These are phyloP conservation scores for Erucastrum elatum DNA, from an alignment of 345 rosid species.

Conservation along the genomic window DNA sequence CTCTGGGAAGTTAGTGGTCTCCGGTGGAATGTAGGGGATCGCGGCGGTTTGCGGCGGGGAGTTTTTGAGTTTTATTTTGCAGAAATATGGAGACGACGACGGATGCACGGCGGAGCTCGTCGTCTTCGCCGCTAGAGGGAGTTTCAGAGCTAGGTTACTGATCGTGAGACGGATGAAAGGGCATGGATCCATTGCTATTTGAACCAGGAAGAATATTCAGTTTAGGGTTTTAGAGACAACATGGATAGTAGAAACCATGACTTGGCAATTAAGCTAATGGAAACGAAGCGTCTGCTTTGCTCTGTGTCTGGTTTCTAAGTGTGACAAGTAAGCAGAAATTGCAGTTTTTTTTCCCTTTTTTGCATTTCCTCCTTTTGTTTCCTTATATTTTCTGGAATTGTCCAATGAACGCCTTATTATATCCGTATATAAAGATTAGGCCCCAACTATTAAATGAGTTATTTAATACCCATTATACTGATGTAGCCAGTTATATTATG, in stretches of 20 bases:
- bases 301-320: constrained; percentile 24
- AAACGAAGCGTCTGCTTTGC: constrained; percentile 25
- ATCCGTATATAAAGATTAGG: background rate
- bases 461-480: background rate
- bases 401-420: background rate
- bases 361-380: constrained; percentile 28
- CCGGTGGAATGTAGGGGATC: constrained; percentile 64
- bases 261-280: constrained; percentile 3
- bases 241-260: background rate
- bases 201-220: background rate
- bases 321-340: constrained; percentile 16
- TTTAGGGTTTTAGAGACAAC: constrained; percentile 8
- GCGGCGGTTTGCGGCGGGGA: constrained; percentile 63
- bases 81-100: constrained; percentile 77
- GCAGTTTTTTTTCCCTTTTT: background rate
- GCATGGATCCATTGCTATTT: constrained; percentile 78
- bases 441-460: background rate
- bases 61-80: constrained; percentile 69
- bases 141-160: constrained; percentile 63
- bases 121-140: constrained; percentile 68
- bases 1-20: constrained; percentile 45
- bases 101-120: constrained; percentile 79
- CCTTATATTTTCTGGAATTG: background rate
- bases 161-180: constrained; percentile 84
- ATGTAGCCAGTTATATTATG: background rate